phyloP scores from a whole-genome alignment of 331 rosid genomes.

The Saraca asoca region DNA sequence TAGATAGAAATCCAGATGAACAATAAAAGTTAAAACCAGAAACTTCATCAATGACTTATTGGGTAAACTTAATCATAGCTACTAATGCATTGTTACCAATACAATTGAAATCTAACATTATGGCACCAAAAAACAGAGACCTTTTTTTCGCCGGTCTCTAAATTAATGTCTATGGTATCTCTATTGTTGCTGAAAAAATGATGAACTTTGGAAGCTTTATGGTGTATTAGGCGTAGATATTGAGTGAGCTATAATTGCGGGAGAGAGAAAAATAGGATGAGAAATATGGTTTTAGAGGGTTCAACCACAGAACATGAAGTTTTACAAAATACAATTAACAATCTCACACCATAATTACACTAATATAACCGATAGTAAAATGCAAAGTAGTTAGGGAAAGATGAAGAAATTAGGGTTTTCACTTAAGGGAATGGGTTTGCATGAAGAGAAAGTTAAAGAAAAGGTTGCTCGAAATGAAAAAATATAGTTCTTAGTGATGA shows the following conservation, averaged over 20 bases:
- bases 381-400: too few relatives aligned
- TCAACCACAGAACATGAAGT: not conserved
- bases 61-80: not conserved
- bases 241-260: not conserved
- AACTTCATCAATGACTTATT: not conserved
- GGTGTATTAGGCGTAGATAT: not conserved
- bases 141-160: constrained; percentile 36
- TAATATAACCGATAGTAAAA: too few relatives aligned
- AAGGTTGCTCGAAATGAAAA: too few relatives aligned
- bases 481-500: too few relatives aligned
- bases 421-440: too few relatives aligned
- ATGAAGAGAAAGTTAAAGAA: too few relatives aligned
- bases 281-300: not conserved
- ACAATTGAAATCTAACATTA: constrained; percentile 31
- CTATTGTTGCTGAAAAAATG: constrained; percentile 35
- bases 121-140: constrained; percentile 29
- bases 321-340: not conserved
- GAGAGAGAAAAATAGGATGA: not conserved
- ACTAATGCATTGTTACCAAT: constrained; percentile 44
- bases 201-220: not conserved
- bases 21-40: constrained; percentile 35
- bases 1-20: constrained; percentile 76
- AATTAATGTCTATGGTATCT: constrained; percentile 40
- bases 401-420: too few relatives aligned
- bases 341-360: too few relatives aligned